Percentiles rank a stretch among this genome's conserved stretches.
Evolutionary conservation across 2,329 filamentous ascomycete species (phyloP).

Genomic region (Amauroascus niger): DNA sequence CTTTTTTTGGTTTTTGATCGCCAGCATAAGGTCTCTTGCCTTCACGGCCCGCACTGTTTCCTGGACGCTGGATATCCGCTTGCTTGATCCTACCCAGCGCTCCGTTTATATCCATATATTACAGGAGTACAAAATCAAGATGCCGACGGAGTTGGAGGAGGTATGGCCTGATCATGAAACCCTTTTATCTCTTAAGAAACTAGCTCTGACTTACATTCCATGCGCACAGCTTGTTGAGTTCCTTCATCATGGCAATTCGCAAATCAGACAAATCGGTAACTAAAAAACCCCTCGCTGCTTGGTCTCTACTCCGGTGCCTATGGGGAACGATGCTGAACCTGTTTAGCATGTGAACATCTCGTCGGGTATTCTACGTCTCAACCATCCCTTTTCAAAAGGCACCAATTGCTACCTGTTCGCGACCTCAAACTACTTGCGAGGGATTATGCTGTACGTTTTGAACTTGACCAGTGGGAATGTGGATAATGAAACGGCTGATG

Average conservation of each 20-base stretch:
- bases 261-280: slow-evolving; percentile 70
- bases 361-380: slow-evolving; percentile 72
- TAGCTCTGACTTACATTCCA: slow-evolving; percentile 10
- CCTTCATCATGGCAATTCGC: slow-evolving; percentile 81
- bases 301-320: background rate
- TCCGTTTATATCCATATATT: background rate
- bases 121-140: slow-evolving; percentile 31
- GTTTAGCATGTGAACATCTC: slow-evolving; percentile 67
- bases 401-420: slow-evolving; percentile 66
- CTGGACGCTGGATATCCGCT: background rate
- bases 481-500: slow-evolving; percentile 1
- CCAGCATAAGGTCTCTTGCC: background rate
- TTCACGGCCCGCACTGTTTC: background rate
- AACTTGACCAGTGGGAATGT: background rate
- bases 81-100: background rate
- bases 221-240: slow-evolving; percentile 70
- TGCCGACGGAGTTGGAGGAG: slow-evolving; percentile 70
- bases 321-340: background rate
- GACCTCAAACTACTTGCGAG: slow-evolving; percentile 78
- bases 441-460: slow-evolving; percentile 62
- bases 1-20: background rate
- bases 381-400: slow-evolving; percentile 71
- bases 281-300: slow-evolving; percentile 18
- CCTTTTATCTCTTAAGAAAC: background rate
- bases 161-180: slow-evolving; percentile 39